Conservation (phyloP, 2,329 filamentous ascomycete species). For the Boeremia exigua region DNA sequence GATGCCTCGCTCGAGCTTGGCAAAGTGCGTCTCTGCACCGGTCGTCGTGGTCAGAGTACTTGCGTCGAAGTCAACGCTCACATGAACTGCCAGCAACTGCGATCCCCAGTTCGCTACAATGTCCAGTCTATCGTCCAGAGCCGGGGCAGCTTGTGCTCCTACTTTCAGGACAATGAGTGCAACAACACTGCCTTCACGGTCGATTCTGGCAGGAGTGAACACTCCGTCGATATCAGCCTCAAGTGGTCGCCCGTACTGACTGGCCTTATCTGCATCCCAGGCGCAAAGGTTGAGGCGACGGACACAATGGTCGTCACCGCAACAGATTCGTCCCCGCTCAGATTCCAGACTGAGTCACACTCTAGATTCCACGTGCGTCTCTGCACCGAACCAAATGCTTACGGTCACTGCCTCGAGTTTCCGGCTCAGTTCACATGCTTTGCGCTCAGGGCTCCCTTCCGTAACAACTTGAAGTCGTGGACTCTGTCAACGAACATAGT, state of each 20-base stretch:
- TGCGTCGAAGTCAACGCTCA: neutral
- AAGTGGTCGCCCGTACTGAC: neutral
- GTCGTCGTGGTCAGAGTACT: neutral
- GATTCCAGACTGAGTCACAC: too few species aligned
- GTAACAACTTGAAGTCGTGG: too few species aligned
- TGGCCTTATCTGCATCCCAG: too few species aligned
- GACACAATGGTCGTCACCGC: too few species aligned
- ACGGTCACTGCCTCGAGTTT: too few species aligned
- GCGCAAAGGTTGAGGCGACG: too few species aligned
- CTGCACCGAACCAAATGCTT: too few species aligned
- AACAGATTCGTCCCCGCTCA: too few species aligned
- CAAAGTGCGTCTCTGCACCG: neutral
- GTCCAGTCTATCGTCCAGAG: neutral
- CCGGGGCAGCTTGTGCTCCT: neutral
- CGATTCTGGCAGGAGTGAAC: neutral
- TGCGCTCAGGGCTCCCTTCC: too few species aligned
- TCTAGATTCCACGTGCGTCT: too few species aligned
- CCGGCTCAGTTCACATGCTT: too few species aligned
- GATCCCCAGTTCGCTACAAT: neutral
- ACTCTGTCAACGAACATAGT: too few species aligned
- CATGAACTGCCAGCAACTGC: neutral
- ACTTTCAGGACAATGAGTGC: neutral
- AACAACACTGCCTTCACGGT: neutral
- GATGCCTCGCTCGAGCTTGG: neutral
- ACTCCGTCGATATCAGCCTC: neutral